These are phyloP conservation scores for Lomentospora prolificans DNA, from an alignment of 2,329 filamentous ascomycete genomes.

Conservation along the genomic window DNA sequence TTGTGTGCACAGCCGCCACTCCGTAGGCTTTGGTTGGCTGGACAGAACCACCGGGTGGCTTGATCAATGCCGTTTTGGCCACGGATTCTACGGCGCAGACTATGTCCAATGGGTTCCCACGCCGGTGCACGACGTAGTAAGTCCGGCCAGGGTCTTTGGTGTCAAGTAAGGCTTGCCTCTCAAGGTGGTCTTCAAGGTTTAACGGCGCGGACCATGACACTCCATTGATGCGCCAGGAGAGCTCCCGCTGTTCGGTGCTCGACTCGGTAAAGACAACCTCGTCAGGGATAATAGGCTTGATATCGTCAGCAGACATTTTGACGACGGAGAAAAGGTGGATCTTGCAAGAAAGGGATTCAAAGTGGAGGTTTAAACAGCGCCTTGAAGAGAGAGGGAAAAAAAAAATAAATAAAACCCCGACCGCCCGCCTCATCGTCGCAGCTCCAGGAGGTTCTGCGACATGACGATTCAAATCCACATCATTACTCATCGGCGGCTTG, in stretches of 20 bases:
- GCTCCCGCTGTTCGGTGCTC: conserved; percentile 18
- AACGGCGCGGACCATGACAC: conserved; percentile 20
- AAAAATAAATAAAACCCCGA: not conserved
- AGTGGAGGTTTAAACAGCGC: not conserved
- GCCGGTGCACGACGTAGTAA: conserved; percentile 7
- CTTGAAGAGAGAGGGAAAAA: not conserved
- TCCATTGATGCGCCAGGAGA: conserved; percentile 22
- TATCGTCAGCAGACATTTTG: not conserved
- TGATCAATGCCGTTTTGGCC: conserved; percentile 5
- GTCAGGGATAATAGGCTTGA: conserved; percentile 2
- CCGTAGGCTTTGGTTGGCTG: conserved; percentile 19
- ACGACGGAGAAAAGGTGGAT: not conserved
- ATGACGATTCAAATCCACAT: not conserved
- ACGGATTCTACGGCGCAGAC: conserved; percentile 4
- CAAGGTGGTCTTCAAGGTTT: conserved; percentile 18
- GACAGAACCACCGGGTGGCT: conserved; percentile 11
- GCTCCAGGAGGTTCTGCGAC: not conserved
- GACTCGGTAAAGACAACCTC: conserved; percentile 20
- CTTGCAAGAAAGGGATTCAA: not conserved
- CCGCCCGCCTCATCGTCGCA: not conserved
- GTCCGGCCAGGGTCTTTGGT: conserved; percentile 16
- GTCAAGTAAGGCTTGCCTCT: conserved; percentile 18
- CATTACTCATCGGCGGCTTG: not conserved
- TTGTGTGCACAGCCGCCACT: conserved; percentile 26
- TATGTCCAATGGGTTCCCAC: conserved; percentile 2